Evolutionary conservation across 495 filamentous ascomycete species (phyloP).

Genomic region (Podospora tetraspora): DNA sequence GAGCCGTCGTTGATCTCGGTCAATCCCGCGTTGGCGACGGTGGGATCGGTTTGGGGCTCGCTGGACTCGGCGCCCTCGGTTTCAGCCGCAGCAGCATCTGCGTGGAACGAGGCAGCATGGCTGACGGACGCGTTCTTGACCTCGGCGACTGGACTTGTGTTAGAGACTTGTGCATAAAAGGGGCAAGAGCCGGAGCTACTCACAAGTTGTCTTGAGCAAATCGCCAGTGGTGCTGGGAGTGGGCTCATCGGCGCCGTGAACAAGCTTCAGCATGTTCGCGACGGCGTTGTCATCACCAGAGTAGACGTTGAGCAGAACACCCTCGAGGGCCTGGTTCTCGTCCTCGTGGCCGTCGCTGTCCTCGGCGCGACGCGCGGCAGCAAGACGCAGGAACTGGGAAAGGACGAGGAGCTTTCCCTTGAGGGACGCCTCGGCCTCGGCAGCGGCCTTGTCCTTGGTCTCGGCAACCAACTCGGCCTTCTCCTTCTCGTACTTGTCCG

Average conservation of each 20-base stretch:
- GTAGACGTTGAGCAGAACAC: conserved; percentile 82
- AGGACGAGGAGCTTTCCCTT: conserved; percentile 57
- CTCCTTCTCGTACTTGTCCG: conserved; percentile 67
- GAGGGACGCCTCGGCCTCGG: conserved; percentile 49
- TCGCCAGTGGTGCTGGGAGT: conserved; percentile 60
- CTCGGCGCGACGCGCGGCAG: conserved; percentile 62
- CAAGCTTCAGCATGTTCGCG: conserved; percentile 73
- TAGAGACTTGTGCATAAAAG: conserved; percentile 13
- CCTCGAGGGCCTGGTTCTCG: conserved; percentile 84
- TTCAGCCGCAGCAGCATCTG: conserved; percentile 33
- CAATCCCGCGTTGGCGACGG: conserved; percentile 66
- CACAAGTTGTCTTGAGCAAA: conserved; percentile 69
- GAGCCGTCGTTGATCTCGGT: conserved; percentile 57
- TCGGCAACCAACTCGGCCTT: conserved; percentile 54
- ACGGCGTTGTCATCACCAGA: conserved; percentile 79
- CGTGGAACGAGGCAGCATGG: conserved; percentile 34
- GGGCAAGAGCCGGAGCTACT: conserved; percentile 28
- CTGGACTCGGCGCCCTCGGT: conserved; percentile 37
- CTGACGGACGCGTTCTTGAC: conserved; percentile 59
- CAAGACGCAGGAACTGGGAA: conserved; percentile 74
- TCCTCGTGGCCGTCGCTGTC: conserved; percentile 58
- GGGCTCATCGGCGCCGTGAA: conserved; percentile 71
- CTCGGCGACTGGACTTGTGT: conserved; percentile 52
- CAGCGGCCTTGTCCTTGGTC: conserved; percentile 51
- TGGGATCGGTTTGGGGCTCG: conserved; percentile 63